phyloP scores from a whole-genome alignment of 2,329 filamentous ascomycete species.

The Colletotrichum cereale region DNA sequence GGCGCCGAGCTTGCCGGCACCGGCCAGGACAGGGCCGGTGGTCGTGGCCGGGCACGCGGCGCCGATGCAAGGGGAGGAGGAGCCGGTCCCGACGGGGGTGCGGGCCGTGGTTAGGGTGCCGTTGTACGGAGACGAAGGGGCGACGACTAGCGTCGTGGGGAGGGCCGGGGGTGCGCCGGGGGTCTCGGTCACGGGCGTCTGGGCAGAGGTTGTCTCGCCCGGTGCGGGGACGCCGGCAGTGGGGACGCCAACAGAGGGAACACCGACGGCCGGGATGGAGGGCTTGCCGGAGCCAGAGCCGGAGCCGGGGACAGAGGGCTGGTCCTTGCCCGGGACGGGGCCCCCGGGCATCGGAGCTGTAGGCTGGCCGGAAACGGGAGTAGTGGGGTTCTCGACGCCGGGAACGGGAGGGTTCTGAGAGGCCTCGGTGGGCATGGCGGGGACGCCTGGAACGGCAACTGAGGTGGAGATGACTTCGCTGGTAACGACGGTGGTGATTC shows the following conservation, averaged over 20 bases:
- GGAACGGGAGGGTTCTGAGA: slow-evolving; percentile 30
- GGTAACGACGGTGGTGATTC: slow-evolving; percentile 50
- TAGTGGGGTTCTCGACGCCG: slow-evolving; percentile 3
- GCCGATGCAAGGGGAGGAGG: slow-evolving; percentile 20
- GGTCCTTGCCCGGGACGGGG: slow-evolving; percentile 55
- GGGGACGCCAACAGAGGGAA: neutral
- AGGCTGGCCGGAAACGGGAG: slow-evolving; percentile 45
- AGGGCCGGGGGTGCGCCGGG: slow-evolving; percentile 3
- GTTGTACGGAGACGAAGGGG: slow-evolving; percentile 29
- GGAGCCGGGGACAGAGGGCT: slow-evolving; percentile 50
- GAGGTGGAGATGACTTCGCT: slow-evolving; percentile 53
- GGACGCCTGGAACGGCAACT: slow-evolving; percentile 5
- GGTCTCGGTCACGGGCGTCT: slow-evolving; percentile 17
- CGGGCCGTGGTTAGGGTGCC: slow-evolving; percentile 24
- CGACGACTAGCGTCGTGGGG: slow-evolving; percentile 31
- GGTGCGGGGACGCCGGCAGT: neutral
- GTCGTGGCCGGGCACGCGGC: slow-evolving; percentile 33
- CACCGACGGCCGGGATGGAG: neutral
- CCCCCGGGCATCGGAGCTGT: slow-evolving; percentile 49
- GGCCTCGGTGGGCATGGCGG: slow-evolving; percentile 20
- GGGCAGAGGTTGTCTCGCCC: slow-evolving; percentile 9
- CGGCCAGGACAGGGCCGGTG: slow-evolving; percentile 30
- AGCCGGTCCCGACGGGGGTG: slow-evolving; percentile 22
- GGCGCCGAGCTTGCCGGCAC: slow-evolving; percentile 23
- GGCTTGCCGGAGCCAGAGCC: too few species aligned